Base-by-base conservation (phyloP, 352 stramenopile genomes). In the Globisporangium nodosum region DNA sequence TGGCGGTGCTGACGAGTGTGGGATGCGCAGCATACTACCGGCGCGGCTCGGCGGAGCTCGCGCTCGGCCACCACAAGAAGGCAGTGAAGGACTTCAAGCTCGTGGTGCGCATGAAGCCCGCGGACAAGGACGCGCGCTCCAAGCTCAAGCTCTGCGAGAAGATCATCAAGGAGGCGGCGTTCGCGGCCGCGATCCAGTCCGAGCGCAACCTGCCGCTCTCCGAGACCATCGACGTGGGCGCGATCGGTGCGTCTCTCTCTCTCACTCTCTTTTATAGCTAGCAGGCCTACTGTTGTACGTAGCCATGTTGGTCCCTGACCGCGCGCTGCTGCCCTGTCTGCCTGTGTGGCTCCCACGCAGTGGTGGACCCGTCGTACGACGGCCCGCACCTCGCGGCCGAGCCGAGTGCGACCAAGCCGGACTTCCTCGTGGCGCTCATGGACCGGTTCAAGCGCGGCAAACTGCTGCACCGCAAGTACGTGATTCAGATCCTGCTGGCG, bases 131-230 rank as follows among this genome's bases (percentile, higher is more conserved):
- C 54, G 96, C 94, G 15, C 75, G 92, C 35, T 65, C 65, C 16
- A 99, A 99, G 73, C 78, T 99, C 37, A 95, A 97, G 55, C 78
- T 94, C 18, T 99, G 96, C 71, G 94, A 99, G 63, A 98, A 99
- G 72, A 92, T 97, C 49, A 90, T 99, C 37, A 97, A 97, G 61
- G 92, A 98, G 66, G 88, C 86, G 11, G 93, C 94, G 0, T 99
- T 99, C 68, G 94, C 89, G 1, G 85, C 92, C 20, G 97, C 97
- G 33, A 99, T 99, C 73, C 82, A 96, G 71, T 97, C 84, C 8
- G 97, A 99, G 54, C 86, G 92, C 59, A 97, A 96, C 56, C 71
- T 81, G 40, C 93, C 93, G 49, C 72, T 99, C 30, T 98, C 84
- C 18, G 82, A 97, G 64, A 98, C 85, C 5, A 96, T 98, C 58